phyloP scores from a whole-genome alignment of 2,329 filamentous ascomycete species.

The Hysterium pulicare region DNA sequence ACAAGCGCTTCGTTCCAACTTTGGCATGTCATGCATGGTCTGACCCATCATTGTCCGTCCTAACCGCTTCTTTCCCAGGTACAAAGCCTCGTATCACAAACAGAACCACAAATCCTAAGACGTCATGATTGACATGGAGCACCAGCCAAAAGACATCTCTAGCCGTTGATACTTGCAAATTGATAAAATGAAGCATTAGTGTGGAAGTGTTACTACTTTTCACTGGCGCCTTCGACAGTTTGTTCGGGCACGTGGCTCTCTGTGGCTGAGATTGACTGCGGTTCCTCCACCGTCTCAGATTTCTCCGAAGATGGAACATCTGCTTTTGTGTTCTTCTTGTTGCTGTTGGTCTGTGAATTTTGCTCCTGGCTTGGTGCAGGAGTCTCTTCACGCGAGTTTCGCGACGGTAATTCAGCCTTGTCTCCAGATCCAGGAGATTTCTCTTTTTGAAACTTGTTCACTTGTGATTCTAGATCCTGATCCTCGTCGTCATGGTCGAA shows the following conservation, averaged over 20 bases:
- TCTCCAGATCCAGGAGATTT: conserved; percentile 13
- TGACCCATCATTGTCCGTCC: conserved; percentile 2
- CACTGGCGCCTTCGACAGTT: conserved; percentile 14
- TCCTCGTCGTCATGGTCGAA: conserved; percentile 88
- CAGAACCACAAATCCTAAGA: conserved; percentile 1
- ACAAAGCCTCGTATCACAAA: conserved; percentile 4
- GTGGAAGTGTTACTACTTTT: conserved; percentile 17
- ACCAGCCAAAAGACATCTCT: conserved; percentile 5
- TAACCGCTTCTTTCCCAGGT: conserved; percentile 4
- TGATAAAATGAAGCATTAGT: conserved; percentile 1
- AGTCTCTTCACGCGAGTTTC: conserved; percentile 22
- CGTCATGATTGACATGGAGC: not conserved
- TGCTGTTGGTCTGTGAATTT: conserved; percentile 8
- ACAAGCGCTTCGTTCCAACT: not conserved
- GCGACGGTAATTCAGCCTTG: conserved; percentile 4
- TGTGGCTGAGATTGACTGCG: conserved; percentile 9
- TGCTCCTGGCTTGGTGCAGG: conserved; percentile 17
- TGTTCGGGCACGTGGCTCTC: conserved; percentile 17
- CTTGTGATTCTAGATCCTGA: conserved; percentile 80
- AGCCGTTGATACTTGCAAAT: conserved; percentile 3
- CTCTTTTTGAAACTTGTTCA: conserved; percentile 57
- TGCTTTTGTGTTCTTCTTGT: not conserved
- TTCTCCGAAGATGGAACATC: conserved; percentile 38
- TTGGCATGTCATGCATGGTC: not conserved
- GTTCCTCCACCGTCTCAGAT: conserved; percentile 19